Conservation (phyloP, 768 basidiomycete species). For the Calocybe gangraenosa region DNA sequence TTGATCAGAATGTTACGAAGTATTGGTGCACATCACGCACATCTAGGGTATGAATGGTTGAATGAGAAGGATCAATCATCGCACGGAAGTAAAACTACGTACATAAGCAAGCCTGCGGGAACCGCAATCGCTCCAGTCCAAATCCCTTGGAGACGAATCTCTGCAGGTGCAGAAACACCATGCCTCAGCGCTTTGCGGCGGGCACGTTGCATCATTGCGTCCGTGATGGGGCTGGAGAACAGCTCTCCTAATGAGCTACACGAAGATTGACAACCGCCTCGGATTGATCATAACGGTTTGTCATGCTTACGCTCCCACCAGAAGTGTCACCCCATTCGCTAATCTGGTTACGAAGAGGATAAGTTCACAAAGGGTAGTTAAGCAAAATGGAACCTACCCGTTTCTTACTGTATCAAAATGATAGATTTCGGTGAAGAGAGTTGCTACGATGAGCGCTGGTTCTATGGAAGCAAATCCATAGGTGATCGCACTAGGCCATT, state of each 20-base stretch:
- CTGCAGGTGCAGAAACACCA: slow-evolving; percentile 23
- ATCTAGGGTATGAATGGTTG: neutral
- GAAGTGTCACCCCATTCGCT: slow-evolving; percentile 31
- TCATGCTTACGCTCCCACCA: slow-evolving; percentile 29
- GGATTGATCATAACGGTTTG: neutral
- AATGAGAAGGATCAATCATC: neutral
- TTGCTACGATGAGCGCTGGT: slow-evolving; percentile 33
- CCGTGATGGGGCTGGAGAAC: slow-evolving; percentile 32
- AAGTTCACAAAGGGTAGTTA: neutral
- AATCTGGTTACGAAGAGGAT: slow-evolving; percentile 19
- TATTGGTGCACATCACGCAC: neutral
- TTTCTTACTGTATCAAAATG: slow-evolving; percentile 34
- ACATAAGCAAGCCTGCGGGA: slow-evolving; percentile 32
- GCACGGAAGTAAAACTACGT: slow-evolving; percentile 1
- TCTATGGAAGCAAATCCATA: slow-evolving; percentile 38
- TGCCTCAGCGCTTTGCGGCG: slow-evolving; percentile 22
- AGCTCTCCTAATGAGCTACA: slow-evolving; percentile 30
- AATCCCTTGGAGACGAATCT: slow-evolving; percentile 34
- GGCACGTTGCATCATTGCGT: slow-evolving; percentile 31
- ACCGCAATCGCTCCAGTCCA: slow-evolving; percentile 35
- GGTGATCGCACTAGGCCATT: slow-evolving; percentile 24
- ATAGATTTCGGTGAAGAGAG: slow-evolving; percentile 33
- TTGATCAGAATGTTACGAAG: neutral
- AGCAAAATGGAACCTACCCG: slow-evolving; percentile 19
- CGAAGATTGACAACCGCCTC: neutral